Base-by-base conservation (phyloP, 768 basidiomycete genomes). In the Rhodosporidiobolus sp. region DNA sequence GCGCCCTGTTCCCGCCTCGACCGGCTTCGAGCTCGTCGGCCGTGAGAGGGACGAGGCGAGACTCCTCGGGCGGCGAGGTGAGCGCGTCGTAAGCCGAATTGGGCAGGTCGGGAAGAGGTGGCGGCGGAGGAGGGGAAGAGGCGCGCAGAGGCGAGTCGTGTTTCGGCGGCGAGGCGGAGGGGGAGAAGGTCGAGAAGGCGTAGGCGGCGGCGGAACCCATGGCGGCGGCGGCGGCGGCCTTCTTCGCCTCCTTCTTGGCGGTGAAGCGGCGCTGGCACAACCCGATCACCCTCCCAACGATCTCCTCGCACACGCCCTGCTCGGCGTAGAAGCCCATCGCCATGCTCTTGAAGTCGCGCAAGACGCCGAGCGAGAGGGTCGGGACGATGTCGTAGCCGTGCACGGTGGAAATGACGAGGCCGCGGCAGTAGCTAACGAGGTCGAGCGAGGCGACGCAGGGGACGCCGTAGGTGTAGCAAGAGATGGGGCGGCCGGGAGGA, bases 371-470 rank as follows among this genome's bases (percentile, higher is more conserved):
- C 49, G 77, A 78, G n/a, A 82, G 67, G 3, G 73, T 78, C 5
- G 80, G 79, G 0, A 81, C 79, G 3, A 83, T 75, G 74, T 82
- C 82, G 55, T 78, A 74, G 56, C 78, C 75, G 65, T 81, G 79
- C 0, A 82, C 76, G 20, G 81, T 77, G 9, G 78, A 78, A 17
- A 76, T 80, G 75, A 82, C 78, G n/a, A 83, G 75, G 0, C 81
- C 82, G 50, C 67, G 70, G 20, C 80, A 68, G 70, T 82, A 81
- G 8, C 53, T 58, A 4, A 79, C 77, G 24, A 83, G 77, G 67
- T 82, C 82, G 50, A 74, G 69, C 2, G 81, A 82, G 32, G 81
- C 78, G 17, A 82, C 80, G 20, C 79, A 81, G 1, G 82, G 81
- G 12, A 78, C 76, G 10, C 82, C 82, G 69, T 79, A 82, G 20